phyloP scores from a whole-genome alignment of 345 rosid species.

The Zanthoxylum bungeanum region DNA sequence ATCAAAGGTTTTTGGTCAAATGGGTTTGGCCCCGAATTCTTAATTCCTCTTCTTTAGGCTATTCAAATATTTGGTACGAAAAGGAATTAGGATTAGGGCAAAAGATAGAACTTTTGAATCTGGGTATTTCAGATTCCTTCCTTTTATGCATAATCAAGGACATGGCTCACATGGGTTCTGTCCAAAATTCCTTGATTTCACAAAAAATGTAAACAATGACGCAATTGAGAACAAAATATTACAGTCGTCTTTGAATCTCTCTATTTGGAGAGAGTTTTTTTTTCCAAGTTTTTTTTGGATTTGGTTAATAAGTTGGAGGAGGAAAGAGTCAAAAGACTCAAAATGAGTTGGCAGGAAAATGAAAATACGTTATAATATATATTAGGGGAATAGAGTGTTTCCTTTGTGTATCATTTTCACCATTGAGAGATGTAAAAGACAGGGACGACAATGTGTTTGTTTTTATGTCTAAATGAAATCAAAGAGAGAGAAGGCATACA shows the following conservation, averaged over 20 bases:
- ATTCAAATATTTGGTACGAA: background rate
- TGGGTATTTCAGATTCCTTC: background rate
- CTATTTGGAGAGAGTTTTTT: no score
- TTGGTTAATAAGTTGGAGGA: no score
- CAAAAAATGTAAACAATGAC: background rate
- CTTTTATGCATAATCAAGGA: no score
- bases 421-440: background rate
- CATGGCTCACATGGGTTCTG: no score
- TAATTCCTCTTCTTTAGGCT: background rate
- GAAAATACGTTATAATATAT: background rate
- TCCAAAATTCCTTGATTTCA: conserved; percentile 9
- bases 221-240: no score
- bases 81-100: background rate
- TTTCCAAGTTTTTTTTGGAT: no score
- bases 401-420: background rate
- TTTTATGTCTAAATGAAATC: background rate
- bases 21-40: background rate
- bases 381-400: background rate
- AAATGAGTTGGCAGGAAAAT: background rate
- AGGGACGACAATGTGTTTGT: background rate
- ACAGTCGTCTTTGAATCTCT: no score
- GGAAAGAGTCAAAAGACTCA: conserved; percentile 1
- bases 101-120: conserved; percentile 6
- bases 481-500: background rate
- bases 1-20: conserved; percentile 4